These are phyloP conservation scores for Cryomyces antarcticus DNA, from an alignment of 495 filamentous ascomycete species.

Conservation along the genomic window DNA sequence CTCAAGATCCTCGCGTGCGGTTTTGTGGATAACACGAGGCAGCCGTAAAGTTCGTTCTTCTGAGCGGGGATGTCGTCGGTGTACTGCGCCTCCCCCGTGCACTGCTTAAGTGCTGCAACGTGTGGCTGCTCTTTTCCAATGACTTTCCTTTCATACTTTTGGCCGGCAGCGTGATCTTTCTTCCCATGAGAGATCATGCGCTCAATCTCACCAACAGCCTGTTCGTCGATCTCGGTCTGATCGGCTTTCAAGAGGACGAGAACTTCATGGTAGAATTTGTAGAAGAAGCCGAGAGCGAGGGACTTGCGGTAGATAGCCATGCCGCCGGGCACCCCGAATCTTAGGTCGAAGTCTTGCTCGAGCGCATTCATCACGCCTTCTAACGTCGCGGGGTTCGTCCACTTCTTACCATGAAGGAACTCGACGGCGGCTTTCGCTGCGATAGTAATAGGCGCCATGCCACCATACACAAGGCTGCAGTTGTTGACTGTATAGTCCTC, in stretches of 20 bases:
- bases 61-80: constrained; percentile 84
- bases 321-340: constrained; percentile 75
- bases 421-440: constrained; percentile 54
- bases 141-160: constrained; percentile 51
- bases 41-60: constrained; percentile 74
- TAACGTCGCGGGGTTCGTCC: constrained; percentile 58
- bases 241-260: constrained; percentile 27
- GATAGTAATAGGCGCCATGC: constrained; percentile 75
- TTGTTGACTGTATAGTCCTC: constrained; percentile 43
- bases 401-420: constrained; percentile 55
- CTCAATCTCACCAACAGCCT: constrained; percentile 46
- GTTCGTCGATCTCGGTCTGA: constrained; percentile 29
- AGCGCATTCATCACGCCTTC: constrained; percentile 76
- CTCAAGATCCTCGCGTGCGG: constrained; percentile 70
- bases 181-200: constrained; percentile 40
- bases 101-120: constrained; percentile 82
- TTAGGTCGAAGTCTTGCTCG: constrained; percentile 67
- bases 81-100: constrained; percentile 86
- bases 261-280: constrained; percentile 66
- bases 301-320: constrained; percentile 94
- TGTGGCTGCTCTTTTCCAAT: constrained; percentile 68
- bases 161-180: constrained; percentile 39
- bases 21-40: constrained; percentile 71
- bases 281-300: constrained; percentile 73
- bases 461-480: constrained; percentile 68